Evolutionary conservation across 495 filamentous ascomycete genomes (phyloP).

Genomic region (Pseudevernia furfuracea): DNA sequence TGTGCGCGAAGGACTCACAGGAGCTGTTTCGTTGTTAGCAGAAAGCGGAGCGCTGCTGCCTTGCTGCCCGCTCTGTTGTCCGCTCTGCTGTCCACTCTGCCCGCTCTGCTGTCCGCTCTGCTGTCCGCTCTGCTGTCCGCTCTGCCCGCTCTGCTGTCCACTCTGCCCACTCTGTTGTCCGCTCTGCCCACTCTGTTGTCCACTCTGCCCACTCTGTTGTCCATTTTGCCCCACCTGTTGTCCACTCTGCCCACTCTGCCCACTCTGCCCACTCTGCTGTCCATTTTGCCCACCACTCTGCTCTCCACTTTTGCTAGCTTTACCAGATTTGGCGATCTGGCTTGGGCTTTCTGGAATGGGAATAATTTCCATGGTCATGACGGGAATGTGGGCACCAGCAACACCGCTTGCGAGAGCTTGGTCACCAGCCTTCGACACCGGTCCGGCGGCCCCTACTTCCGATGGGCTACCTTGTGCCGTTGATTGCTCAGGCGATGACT

Average conservation of each 20-base stretch:
- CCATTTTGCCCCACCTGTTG: neutral
- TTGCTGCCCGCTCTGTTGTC: neutral
- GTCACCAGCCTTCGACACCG: neutral
- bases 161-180: neutral
- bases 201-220: neutral
- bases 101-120: too few species aligned
- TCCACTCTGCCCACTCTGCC: neutral
- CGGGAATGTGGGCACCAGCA: neutral
- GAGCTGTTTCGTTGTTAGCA: slow-evolving; percentile 2
- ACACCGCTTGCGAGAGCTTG: slow-evolving; percentile 1
- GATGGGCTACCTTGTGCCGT: neutral
- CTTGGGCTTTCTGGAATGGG: slow-evolving; percentile 13
- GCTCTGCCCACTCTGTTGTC: neutral
- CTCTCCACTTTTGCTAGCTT: neutral
- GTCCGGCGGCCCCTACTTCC: neutral
- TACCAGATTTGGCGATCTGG: neutral
- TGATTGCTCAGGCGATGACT: neutral
- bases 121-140: too few species aligned
- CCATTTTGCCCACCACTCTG: neutral
- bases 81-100: neutral
- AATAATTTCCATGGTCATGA: slow-evolving; percentile 15
- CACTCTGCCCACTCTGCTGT: neutral
- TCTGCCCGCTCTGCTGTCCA: neutral
- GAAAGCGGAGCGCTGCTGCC: neutral
- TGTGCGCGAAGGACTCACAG: neutral